Evolutionary conservation across 2,329 filamentous ascomycete species (phyloP), one percentile per base, ranked within the genome.

Genomic region (Xylaria multiplex): DNA sequence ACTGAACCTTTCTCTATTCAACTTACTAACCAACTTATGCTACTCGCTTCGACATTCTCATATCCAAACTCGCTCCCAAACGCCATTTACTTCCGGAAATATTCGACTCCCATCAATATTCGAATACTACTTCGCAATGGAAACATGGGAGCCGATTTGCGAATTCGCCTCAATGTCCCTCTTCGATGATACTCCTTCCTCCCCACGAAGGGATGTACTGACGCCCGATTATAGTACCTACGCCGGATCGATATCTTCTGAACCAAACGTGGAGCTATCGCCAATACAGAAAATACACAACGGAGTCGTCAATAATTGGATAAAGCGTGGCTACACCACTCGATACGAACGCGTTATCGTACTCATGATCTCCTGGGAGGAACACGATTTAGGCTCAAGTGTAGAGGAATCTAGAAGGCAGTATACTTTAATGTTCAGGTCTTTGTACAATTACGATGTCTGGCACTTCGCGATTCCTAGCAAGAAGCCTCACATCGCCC

Each of bases 301-400:
- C 3, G 8, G n/a, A n/a, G 16, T 60, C 0, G 2, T 2, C 3
- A 3, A 2, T 6, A 30, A 13, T 3, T 60, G 58, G 58, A 2
- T 0, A 3, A n/a, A 27, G 14, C 58, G 58, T 6, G 2, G 8
- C 11, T 3, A 46, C 9, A n/a, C 37, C 6, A 46, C 13, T 32
- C 24, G 40, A 6, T 60, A 60, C n/a, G 1, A 14, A 53, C 9
- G 22, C 1, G 58, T 14, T 4, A 53, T 53, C 2, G 58, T 60
- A 3, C 48, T 53, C 30, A 5, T 60, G 19, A 53, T 60, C 7
- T 32, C 37, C 27, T 60, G 58, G 58, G 58, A 60, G 13, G 35
- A 53, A 7, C 58, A 60, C 27, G 48, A 60, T 19, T 16, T 60
- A 2, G 48, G 40, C 11, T 11, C 40, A 2, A 16, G 19, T 1